phyloP scores from a whole-genome alignment of 2,329 filamentous ascomycete genomes.

The Penicillium sp. region DNA sequence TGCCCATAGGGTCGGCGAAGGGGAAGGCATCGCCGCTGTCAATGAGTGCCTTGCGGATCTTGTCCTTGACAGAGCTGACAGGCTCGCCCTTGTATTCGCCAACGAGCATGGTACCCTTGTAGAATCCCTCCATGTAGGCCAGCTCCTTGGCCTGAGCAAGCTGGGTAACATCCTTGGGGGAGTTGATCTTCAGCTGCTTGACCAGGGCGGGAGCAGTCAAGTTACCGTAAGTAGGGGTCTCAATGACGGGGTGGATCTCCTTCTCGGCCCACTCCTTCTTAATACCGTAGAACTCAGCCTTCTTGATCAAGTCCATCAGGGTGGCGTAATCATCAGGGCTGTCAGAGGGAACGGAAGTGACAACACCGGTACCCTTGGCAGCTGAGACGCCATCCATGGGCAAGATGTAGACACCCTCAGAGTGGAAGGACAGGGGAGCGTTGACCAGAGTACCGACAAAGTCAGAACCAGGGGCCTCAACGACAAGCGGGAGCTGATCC shows the following conservation, averaged over 20 bases:
- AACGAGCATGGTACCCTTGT: constrained; percentile 86
- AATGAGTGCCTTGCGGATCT: constrained; percentile 77
- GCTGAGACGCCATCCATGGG: constrained; percentile 94
- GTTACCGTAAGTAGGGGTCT: constrained; percentile 84
- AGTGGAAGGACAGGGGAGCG: constrained; percentile 85
- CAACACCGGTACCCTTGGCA: constrained; percentile 93
- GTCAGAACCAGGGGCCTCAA: constrained; percentile 73
- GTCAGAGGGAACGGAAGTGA: constrained; percentile 93
- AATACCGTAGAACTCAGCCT: constrained; percentile 94
- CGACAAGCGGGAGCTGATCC: constrained; percentile 72
- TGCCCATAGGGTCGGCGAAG: constrained; percentile 90
- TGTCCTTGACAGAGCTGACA: constrained; percentile 83
- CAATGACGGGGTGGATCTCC: constrained; percentile 84
- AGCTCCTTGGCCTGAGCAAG: constrained; percentile 92
- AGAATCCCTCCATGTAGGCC: constrained; percentile 96
- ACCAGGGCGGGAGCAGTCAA: constrained; percentile 80
- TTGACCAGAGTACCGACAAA: constrained; percentile 86
- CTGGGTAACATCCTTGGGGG: constrained; percentile 89
- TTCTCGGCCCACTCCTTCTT: constrained; percentile 94
- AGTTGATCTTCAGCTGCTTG: constrained; percentile 93
- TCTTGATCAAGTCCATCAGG: constrained; percentile 83
- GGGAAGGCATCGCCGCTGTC: constrained; percentile 78
- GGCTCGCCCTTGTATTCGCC: constrained; percentile 86
- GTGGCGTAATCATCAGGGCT: constrained; percentile 95
- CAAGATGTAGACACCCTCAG: constrained; percentile 78